Percentiles rank a stretch among this genome's conserved stretches.
Evolutionary conservation across 108 stramenopile genomes (phyloP).

Genomic region (Discostella pseudostelligera): DNA sequence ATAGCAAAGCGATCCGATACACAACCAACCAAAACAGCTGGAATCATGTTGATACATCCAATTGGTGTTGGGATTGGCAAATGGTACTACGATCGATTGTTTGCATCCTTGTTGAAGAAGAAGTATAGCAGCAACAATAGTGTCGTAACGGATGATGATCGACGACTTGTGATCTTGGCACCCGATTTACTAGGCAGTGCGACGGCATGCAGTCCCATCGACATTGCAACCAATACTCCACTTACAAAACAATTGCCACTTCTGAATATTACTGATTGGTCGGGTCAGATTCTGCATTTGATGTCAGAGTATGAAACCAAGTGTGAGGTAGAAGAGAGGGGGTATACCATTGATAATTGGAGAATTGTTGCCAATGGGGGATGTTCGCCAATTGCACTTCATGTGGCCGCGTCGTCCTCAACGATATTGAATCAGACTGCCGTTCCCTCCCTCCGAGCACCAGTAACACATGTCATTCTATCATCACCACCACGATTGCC

Average conservation of each 20-base stretch:
- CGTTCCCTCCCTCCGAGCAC: constrained; percentile 18
- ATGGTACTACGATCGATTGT: constrained; percentile 65
- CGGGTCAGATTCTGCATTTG: constrained; percentile 42
- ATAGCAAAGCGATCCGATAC: not conserved
- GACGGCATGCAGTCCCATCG: constrained; percentile 43
- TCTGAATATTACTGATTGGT: constrained; percentile 59
- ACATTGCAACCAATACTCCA: not conserved
- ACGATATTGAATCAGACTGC: too few species aligned
- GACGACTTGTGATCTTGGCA: constrained; percentile 33
- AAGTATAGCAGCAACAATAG: not conserved
- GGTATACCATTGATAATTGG: constrained; percentile 36
- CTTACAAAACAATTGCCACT: constrained; percentile 37
- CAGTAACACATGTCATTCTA: constrained; percentile 44
- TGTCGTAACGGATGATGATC: not conserved
- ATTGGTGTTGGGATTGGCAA: constrained; percentile 63
- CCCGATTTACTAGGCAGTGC: constrained; percentile 61
- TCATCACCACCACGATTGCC: constrained; percentile 53
- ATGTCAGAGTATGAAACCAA: constrained; percentile 47
- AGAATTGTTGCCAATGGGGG: constrained; percentile 62
- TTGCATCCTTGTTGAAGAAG: constrained; percentile 28
- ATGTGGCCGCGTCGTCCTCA: constrained; percentile 36
- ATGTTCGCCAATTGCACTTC: constrained; percentile 61
- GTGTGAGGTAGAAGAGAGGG: constrained; percentile 11
- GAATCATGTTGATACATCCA: constrained; percentile 58
- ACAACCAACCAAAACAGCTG: constrained; percentile 25